phyloP scores from a whole-genome alignment of 129 eudicot genomes.

The Lactuca saligna region DNA sequence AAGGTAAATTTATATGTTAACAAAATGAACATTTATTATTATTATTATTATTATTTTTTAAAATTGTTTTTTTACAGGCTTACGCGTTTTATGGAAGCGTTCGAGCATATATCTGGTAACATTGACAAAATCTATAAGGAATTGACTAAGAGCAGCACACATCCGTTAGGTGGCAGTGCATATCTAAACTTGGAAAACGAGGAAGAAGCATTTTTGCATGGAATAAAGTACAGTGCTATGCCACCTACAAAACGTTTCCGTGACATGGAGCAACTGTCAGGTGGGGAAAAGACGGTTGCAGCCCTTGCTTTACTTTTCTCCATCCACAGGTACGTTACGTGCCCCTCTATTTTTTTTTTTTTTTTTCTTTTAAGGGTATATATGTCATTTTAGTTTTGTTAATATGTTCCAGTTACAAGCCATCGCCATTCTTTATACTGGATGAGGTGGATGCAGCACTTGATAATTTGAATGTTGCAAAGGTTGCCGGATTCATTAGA shows the following conservation, averaged over 20 bases:
- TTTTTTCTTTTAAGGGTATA: background rate
- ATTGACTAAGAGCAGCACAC: conserved; percentile 80
- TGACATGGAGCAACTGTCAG: conserved; percentile 96
- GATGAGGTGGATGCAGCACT: conserved; percentile 99
- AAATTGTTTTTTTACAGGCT: conserved; percentile 37
- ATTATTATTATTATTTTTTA: too few relatives aligned
- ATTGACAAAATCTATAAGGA: conserved; percentile 95
- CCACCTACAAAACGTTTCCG: conserved; percentile 98
- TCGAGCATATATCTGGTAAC: conserved; percentile 67
- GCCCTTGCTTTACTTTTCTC: conserved; percentile 95
- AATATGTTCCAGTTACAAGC: conserved; percentile 65
- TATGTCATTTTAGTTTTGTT: background rate
- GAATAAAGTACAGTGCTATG: conserved; percentile 91
- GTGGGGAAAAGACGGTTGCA: conserved; percentile 99
- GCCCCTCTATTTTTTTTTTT: too few relatives aligned
- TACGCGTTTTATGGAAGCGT: conserved; percentile 77
- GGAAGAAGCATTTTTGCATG: conserved; percentile 91
- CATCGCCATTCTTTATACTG: conserved; percentile 95
- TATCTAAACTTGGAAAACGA: conserved; percentile 83
- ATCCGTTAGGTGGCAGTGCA: conserved; percentile 89
- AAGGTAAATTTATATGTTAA: conserved; percentile 44
- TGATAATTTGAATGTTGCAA: conserved; percentile 86
- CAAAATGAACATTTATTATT: background rate
- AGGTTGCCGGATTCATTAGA: conserved; percentile 88
- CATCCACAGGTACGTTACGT: conserved; percentile 99